Evolutionary conservation across 148 eudicot species (phyloP), one percentile per base, ranked within the genome.

Genomic region (Heliosperma pusillum): DNA sequence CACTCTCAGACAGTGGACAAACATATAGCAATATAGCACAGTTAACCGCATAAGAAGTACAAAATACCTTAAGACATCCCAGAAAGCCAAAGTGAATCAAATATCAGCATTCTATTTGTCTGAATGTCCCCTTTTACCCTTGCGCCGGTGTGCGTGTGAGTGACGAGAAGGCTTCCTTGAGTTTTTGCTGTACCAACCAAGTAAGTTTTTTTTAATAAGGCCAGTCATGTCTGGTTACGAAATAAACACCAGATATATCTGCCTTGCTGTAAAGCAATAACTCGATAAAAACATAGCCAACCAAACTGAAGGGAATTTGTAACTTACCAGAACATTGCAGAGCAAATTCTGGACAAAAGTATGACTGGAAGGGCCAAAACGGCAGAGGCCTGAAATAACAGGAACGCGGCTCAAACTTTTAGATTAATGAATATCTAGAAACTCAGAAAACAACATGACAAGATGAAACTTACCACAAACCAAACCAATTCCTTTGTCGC

Each of bases 401-500:
- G 53, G 66, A 52, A 26, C 57, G 26, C 50, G 66, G 12, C 6
- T 53, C 17, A 16, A 30, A 29, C 30, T 17, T 59, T 10, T 4
- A 21, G 2, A 27, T 16, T 42, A 29, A 11, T 29, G 45, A 36
- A 67, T 55, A 70, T 65, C 47, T 71, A 55, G 36, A 65, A 29
- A 76, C 66, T 56, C 1, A 5, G 52, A 44, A 74, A 55, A 61
- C 36, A 73, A 74, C 71, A 61, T 17, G 21, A 40, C 55, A 33
- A 30, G 30, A 12, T 52, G 75, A 22, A 29, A 87, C 88, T 80
- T 85, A 93, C 98, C 75, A 85, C 78, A 87, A 93, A 93, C 97
- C 97, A 93, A 58, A 89, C 89, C 30, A 93, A 77, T 85, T 93
- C 98, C 66, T 89, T 88, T 55, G 98, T 93, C 21, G 95, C 98